These are phyloP conservation scores for Ogataea glucozyma DNA, from an alignment of 805 yeast species.

Conservation along the genomic window DNA sequence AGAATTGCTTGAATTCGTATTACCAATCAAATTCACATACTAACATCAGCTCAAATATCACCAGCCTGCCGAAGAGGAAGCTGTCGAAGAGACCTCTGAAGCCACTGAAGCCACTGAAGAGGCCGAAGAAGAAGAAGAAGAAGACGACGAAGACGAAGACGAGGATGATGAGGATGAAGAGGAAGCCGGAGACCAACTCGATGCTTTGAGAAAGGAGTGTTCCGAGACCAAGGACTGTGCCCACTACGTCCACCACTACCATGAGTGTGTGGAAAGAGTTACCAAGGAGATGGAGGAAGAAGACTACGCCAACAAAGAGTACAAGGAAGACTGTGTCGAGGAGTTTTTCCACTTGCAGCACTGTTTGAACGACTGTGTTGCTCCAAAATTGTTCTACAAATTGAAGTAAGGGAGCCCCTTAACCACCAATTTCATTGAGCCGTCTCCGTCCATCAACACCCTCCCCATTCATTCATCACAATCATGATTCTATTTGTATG, in stretches of 20 bases:
- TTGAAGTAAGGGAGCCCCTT: constrained; percentile 55
- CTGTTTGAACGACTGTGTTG: constrained; percentile 87
- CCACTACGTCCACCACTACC: constrained; percentile 81
- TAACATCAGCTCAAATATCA: constrained; percentile 6
- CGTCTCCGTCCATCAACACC: not conserved
- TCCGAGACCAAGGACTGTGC: constrained; percentile 65
- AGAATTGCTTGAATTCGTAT: too few relatives aligned
- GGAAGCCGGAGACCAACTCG: constrained; percentile 65
- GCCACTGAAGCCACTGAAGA: constrained; percentile 43
- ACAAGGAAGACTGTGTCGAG: constrained; percentile 97
- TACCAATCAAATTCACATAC: constrained; percentile 5
- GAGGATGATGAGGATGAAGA: constrained; percentile 52
- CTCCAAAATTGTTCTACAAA: constrained; percentile 85
- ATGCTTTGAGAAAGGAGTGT: constrained; percentile 67
- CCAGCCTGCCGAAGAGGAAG: constrained; percentile 35
- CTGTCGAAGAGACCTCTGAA: constrained; percentile 24
- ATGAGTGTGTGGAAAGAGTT: constrained; percentile 95
- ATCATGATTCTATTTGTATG: constrained; percentile 6
- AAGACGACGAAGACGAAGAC: constrained; percentile 41
- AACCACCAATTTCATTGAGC: constrained; percentile 10
- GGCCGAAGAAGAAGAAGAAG: constrained; percentile 47
- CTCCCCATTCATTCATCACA: constrained; percentile 9
- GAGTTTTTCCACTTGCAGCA: constrained; percentile 97
- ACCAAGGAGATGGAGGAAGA: constrained; percentile 82
- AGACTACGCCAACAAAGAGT: constrained; percentile 72